Evolutionary conservation across 371 early-diverging fungal species (phyloP).

Genomic region (Umbelopsis sp.): DNA sequence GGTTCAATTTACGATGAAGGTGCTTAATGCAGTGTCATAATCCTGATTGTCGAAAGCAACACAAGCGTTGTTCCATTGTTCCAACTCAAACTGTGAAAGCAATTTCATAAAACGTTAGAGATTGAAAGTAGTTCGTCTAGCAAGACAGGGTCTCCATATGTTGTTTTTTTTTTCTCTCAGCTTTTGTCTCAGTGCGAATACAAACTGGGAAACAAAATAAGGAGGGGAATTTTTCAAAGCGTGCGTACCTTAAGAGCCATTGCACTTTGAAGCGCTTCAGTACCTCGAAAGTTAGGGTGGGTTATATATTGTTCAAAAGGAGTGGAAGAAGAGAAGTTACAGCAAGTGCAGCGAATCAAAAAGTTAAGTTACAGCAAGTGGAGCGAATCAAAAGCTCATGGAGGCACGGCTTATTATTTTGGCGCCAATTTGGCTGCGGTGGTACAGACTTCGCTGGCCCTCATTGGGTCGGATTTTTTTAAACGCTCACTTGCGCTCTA

Average conservation of each 20-base stretch:
- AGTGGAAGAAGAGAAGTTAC: slow-evolving; percentile 2
- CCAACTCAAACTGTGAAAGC: slow-evolving; percentile 43
- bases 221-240: neutral
- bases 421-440: slow-evolving; percentile 7
- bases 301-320: neutral
- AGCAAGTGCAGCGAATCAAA: neutral
- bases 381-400: neutral
- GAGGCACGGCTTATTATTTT: neutral
- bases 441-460: neutral
- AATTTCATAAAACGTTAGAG: slow-evolving; percentile 15
- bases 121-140: slow-evolving; percentile 1
- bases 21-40: slow-evolving; percentile 39
- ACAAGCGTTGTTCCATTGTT: slow-evolving; percentile 56
- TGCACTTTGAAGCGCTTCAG: slow-evolving; percentile 15
- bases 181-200: neutral
- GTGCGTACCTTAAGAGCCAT: slow-evolving; percentile 11
- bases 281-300: neutral
- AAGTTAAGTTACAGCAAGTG: neutral
- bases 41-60: slow-evolving; percentile 47
- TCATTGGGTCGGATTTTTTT: neutral
- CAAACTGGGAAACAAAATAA: neutral
- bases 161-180: neutral
- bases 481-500: neutral
- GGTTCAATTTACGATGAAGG: slow-evolving; percentile 42
- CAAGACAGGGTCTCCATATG: neutral